Evolutionary conservation across 768 basidiomycete species (phyloP).

Genomic region (Hygrophoropsis aurantiaca): DNA sequence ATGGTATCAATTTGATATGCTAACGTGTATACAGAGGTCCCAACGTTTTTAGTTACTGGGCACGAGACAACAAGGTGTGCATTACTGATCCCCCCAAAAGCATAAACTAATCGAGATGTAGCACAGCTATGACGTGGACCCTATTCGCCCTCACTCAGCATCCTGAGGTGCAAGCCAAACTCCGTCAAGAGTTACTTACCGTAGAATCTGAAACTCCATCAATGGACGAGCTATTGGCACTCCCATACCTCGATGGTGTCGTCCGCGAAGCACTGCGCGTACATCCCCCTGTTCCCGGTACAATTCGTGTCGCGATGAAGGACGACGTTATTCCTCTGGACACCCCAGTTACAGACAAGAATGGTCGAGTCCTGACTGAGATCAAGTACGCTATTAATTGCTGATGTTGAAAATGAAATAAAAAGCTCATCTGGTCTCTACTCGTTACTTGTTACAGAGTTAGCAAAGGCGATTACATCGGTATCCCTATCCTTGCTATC

Average conservation of each 20-base stretch:
- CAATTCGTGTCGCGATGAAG: conserved; percentile 43
- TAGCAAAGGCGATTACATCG: conserved; percentile 45
- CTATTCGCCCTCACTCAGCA: conserved; percentile 53
- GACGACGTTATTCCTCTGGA: conserved; percentile 55
- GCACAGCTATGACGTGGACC: conserved; percentile 54
- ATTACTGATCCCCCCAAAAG: not conserved
- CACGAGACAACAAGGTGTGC: conserved; percentile 56
- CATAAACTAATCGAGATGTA: not conserved
- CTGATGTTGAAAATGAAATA: not conserved
- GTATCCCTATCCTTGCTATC: conserved; percentile 51
- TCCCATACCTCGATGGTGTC: conserved; percentile 71
- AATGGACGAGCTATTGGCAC: conserved; percentile 66
- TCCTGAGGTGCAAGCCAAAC: conserved; percentile 48
- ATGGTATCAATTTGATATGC: not conserved
- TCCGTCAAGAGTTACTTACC: conserved; percentile 56
- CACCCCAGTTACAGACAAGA: conserved; percentile 42
- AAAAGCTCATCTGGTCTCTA: not conserved
- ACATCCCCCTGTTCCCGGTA: conserved; percentile 49
- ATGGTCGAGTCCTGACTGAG: conserved; percentile 39
- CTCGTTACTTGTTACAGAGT: conserved; percentile 27
- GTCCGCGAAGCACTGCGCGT: conserved; percentile 60
- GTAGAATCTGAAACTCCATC: conserved; percentile 56
- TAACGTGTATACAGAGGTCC: conserved; percentile 46
- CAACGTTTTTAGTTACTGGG: conserved; percentile 60
- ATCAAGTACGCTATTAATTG: conserved; percentile 32